A percentile compares a stretch with the other conserved stretches of the same genome.
Evolutionary conservation across 305 asterid genomes (phyloP).

Genomic region (Rubia peregrina): DNA sequence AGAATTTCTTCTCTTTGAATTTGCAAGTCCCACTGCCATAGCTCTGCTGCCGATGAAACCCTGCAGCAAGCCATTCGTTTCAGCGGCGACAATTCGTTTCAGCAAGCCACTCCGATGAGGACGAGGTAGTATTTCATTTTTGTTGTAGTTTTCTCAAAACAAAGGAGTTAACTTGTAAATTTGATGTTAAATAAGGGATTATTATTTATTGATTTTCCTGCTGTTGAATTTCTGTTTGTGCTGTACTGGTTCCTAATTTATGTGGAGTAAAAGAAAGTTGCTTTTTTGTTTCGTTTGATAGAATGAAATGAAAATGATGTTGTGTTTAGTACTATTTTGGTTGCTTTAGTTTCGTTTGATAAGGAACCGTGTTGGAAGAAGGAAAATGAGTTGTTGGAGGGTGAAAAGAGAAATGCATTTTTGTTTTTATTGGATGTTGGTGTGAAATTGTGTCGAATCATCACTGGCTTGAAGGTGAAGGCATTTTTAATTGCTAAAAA

Average conservation of each 20-base stretch:
- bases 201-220: background rate
- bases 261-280: background rate
- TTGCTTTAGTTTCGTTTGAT: background rate
- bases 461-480: background rate
- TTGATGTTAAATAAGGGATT: background rate
- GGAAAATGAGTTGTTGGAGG: background rate
- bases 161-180: background rate
- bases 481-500: background rate
- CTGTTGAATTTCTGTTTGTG: background rate
- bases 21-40: too few relatives aligned
- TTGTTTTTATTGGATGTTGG: background rate
- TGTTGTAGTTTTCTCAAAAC: background rate
- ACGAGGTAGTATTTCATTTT: constrained; percentile 43
- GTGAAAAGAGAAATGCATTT: background rate
- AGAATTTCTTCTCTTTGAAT: too few relatives aligned
- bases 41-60: too few relatives aligned
- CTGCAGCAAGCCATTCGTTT: too few relatives aligned
- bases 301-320: background rate
- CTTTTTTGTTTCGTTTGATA: background rate
- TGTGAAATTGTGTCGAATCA: background rate
- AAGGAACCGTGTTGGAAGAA: background rate
- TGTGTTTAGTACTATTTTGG: background rate
- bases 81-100: too few relatives aligned
- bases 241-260: background rate
- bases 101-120: constrained; percentile 52